Conservation (phyloP, 2,329 filamentous ascomycete genomes). For the Alternaria sp. region DNA sequence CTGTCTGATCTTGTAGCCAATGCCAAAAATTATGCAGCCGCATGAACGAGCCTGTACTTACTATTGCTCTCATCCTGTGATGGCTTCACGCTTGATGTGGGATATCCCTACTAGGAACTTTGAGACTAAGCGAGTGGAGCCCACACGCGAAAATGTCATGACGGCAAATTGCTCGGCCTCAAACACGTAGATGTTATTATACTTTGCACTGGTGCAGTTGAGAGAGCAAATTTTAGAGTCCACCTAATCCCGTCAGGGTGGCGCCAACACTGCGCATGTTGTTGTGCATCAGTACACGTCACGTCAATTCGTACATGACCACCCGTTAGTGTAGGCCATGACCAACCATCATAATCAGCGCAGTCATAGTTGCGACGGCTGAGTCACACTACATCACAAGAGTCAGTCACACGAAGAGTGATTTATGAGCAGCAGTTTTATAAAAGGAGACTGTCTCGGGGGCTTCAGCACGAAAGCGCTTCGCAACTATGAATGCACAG, state of each 20-base stretch:
- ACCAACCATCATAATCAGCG: neutral
- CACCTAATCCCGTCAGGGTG: too few species aligned
- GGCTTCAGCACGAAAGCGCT: constrained; percentile 23
- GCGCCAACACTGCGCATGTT: neutral
- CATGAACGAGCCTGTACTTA: too few species aligned
- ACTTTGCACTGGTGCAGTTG: neutral
- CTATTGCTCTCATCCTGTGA: too few species aligned
- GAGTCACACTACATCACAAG: constrained; percentile 11
- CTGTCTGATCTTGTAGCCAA: rapidly evolving
- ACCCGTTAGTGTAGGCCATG: neutral
- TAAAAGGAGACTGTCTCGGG: constrained; percentile 31
- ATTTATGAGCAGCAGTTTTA: constrained; percentile 27
- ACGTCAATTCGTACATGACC: neutral
- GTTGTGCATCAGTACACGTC: neutral
- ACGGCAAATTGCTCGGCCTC: neutral
- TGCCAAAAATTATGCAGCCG: neutral
- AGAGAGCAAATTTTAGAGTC: neutral
- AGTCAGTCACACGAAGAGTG: constrained; percentile 19
- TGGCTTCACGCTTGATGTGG: neutral
- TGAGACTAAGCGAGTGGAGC: neutral
- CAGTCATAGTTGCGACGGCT: neutral
- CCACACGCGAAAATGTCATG: neutral
- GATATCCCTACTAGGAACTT: neutral
- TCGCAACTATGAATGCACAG: constrained; percentile 3
- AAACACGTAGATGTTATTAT: too few species aligned